Conservation (phyloP, 75 land plant species). For the Cunninghamia lanceolata region DNA sequence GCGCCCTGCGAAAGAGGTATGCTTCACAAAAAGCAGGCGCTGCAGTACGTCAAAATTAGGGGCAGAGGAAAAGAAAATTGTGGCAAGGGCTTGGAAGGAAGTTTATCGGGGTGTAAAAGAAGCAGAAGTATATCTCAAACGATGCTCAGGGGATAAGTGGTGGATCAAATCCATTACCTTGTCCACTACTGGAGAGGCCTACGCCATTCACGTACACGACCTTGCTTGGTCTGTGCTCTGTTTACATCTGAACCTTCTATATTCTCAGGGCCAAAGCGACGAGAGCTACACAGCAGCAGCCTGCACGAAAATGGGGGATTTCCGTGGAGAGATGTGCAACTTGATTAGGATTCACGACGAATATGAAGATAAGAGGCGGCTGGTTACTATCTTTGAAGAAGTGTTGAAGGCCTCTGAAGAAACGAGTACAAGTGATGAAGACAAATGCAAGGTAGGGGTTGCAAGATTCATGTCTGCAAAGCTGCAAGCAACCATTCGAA, state of each 20-base stretch:
- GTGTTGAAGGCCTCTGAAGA: not conserved
- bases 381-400: not conserved
- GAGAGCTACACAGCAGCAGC: conserved; percentile 1
- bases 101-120: conserved; percentile 19
- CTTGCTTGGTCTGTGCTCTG: conserved; percentile 23
- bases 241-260: conserved; percentile 8
- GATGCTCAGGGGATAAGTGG: conserved; percentile 18
- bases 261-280: not conserved
- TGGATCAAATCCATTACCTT: conserved; percentile 23
- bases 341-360: conserved; percentile 8
- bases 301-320: conserved; percentile 6
- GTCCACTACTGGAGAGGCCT: conserved; percentile 16
- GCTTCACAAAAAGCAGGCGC: not conserved
- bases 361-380: not conserved
- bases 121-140: conserved; percentile 13
- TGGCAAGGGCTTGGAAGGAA: conserved; percentile 13
- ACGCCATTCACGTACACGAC: conserved; percentile 27
- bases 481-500: conserved; percentile 5
- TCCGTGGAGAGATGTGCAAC: conserved; percentile 8
- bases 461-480: conserved; percentile 13
- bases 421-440: too few relatives aligned
- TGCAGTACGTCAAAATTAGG: not conserved
- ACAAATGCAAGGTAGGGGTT: conserved; percentile 15
- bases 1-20: not conserved
- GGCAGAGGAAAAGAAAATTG: not conserved